These are phyloP conservation scores for Stenocarpella maydis DNA, from an alignment of 2,329 filamentous ascomycete genomes.

Conservation along the genomic window DNA sequence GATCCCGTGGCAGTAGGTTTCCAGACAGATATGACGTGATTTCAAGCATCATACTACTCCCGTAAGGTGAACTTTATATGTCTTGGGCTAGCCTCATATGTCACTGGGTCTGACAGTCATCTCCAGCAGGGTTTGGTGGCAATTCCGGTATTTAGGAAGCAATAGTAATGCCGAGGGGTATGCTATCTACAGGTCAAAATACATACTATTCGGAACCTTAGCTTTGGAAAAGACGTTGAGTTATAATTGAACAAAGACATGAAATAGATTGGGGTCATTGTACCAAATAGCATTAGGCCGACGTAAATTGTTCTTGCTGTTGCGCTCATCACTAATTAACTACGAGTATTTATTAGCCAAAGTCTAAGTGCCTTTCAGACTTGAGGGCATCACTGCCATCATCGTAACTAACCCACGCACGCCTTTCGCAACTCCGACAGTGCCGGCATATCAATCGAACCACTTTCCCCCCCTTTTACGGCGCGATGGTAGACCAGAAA, in stretches of 20 bases:
- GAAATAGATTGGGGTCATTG: too few relatives aligned
- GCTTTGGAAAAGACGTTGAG: background rate
- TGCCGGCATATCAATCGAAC: background rate
- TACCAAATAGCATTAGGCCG: background rate
- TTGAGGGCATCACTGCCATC: background rate
- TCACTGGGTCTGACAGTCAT: background rate
- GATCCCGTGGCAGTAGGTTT: background rate
- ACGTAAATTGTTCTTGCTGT: background rate
- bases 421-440: too few relatives aligned
- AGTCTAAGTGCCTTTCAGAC: background rate
- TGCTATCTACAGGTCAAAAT: too few relatives aligned
- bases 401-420: too few relatives aligned
- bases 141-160: background rate
- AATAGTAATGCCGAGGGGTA: background rate
- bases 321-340: background rate
- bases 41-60: background rate
- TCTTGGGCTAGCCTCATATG: background rate
- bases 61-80: background rate
- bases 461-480: too few relatives aligned
- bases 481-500: background rate
- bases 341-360: too few relatives aligned
- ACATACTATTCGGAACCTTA: background rate
- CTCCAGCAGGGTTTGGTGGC: background rate
- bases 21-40: too few relatives aligned
- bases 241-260: too few relatives aligned